phyloP scores from a whole-genome alignment of 2,329 filamentous ascomycete genomes.

The Ascosphaera acerosa region DNA sequence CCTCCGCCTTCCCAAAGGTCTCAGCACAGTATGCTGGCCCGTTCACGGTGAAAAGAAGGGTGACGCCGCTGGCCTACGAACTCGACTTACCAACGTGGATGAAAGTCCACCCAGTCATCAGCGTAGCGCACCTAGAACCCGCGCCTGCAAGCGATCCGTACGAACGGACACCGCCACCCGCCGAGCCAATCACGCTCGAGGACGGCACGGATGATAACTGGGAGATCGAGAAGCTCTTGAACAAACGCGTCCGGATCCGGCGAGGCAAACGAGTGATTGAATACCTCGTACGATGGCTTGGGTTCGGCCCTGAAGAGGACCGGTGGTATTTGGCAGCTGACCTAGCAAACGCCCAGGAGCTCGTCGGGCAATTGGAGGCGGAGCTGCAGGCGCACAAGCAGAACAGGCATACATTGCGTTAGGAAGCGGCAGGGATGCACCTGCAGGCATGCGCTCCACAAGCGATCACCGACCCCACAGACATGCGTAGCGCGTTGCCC shows the following conservation, averaged over 20 bases:
- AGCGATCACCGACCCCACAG: no score
- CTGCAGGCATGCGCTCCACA: no score
- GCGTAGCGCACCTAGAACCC: slow-evolving; percentile 2
- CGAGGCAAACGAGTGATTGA: not conserved
- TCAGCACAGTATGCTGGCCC: slow-evolving; percentile 1
- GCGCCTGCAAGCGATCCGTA: not conserved
- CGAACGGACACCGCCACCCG: not conserved
- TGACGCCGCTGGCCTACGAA: slow-evolving; percentile 3
- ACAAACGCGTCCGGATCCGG: not conserved
- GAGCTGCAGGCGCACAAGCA: not conserved
- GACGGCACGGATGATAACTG: not conserved
- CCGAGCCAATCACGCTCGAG: not conserved
- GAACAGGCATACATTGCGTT: no score
- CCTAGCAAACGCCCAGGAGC: not conserved
- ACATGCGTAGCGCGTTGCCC: no score
- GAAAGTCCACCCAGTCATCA: slow-evolving; percentile 3
- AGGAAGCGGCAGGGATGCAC: no score
- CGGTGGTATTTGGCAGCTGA: not conserved
- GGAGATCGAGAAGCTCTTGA: not conserved
- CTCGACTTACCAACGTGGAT: slow-evolving; percentile 2
- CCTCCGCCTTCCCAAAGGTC: not conserved
- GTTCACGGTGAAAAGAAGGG: slow-evolving; percentile 1
- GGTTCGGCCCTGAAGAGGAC: not conserved
- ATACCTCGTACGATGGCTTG: not conserved
- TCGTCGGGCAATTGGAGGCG: not conserved